These are phyloP conservation scores for Teratosphaeria zuluensis DNA, from an alignment of 2,329 filamentous ascomycete species.

Conservation along the genomic window DNA sequence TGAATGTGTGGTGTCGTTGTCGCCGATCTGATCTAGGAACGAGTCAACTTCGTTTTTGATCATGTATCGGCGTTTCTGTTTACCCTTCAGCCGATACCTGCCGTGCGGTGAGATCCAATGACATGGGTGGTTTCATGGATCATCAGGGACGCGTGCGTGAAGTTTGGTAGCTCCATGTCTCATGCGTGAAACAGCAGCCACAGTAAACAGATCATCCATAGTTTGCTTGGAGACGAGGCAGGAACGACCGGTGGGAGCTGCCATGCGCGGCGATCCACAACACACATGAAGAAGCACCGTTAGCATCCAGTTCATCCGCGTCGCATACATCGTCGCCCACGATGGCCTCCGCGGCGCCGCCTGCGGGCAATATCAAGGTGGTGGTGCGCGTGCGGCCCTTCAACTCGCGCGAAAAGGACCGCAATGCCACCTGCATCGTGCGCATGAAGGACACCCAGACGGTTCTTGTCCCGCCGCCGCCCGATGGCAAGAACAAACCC, in stretches of 20 bases:
- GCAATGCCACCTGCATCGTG: slow-evolving; percentile 91
- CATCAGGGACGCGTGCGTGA: neutral
- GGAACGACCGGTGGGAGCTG: neutral
- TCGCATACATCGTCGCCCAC: slow-evolving; percentile 3
- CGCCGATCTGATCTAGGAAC: neutral
- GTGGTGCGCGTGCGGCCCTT: slow-evolving; percentile 95
- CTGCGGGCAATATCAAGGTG: slow-evolving; percentile 84
- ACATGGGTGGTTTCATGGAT: neutral
- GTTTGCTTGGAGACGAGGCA: neutral
- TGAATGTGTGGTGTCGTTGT: neutral
- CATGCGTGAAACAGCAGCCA: neutral
- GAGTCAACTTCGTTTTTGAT: neutral
- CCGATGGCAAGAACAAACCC: slow-evolving; percentile 52
- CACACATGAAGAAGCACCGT: neutral
- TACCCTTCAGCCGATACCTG: neutral
- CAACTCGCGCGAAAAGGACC: slow-evolving; percentile 75
- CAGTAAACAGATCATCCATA: neutral
- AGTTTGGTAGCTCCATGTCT: neutral
- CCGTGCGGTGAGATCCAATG: neutral
- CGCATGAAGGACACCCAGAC: slow-evolving; percentile 94
- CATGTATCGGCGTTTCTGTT: neutral
- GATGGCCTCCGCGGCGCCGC: slow-evolving; percentile 15
- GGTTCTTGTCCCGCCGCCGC: slow-evolving; percentile 63
- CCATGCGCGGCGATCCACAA: neutral
- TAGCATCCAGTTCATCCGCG: neutral